These are phyloP conservation scores for Daldinia bambusicola DNA, from an alignment of 495 filamentous ascomycete genomes.

Conservation along the genomic window DNA sequence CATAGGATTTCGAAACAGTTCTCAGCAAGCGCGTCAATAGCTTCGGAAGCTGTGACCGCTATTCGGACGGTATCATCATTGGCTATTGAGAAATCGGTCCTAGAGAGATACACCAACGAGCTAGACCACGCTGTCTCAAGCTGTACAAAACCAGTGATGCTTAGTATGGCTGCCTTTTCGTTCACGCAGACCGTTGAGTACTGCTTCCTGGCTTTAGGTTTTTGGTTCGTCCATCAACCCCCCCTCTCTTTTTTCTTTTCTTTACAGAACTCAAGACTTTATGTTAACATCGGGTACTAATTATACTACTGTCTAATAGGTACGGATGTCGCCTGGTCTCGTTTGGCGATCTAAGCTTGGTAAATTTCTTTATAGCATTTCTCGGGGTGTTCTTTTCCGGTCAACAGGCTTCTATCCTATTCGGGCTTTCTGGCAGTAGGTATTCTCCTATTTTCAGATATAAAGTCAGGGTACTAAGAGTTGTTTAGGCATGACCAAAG, in stretches of 20 bases:
- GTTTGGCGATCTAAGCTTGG: conserved; percentile 6
- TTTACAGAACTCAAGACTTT: too few relatives aligned
- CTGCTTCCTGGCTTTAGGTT: not conserved
- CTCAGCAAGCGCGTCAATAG: conserved; percentile 47
- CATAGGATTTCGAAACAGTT: conserved; percentile 38
- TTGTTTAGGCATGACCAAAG: conserved; percentile 1
- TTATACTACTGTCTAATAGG: not conserved
- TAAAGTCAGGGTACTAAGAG: not conserved
- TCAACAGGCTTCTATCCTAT: conserved; percentile 1
- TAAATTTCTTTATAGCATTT: not conserved
- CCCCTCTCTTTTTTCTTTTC: too few relatives aligned
- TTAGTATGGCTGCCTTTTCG: not conserved
- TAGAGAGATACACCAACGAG: not conserved
- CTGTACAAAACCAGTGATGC: not conserved
- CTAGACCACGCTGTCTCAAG: not conserved
- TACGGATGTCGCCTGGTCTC: conserved; percentile 26
- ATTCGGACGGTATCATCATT: conserved; percentile 67
- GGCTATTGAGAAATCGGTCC: conserved; percentile 46
- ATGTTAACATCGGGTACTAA: too few relatives aligned
- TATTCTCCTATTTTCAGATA: not conserved
- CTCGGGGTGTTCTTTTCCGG: conserved; percentile 3
- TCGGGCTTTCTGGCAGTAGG: conserved; percentile 2
- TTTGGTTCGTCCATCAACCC: not conserved
- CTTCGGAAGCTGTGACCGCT: conserved; percentile 63
- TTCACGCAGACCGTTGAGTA: conserved; percentile 5